A percentile compares a stretch with the other conserved stretches of the same genome.
phyloP scores from a whole-genome alignment of 495 filamentous ascomycete genomes.

The Evansstolkia leycettana region DNA sequence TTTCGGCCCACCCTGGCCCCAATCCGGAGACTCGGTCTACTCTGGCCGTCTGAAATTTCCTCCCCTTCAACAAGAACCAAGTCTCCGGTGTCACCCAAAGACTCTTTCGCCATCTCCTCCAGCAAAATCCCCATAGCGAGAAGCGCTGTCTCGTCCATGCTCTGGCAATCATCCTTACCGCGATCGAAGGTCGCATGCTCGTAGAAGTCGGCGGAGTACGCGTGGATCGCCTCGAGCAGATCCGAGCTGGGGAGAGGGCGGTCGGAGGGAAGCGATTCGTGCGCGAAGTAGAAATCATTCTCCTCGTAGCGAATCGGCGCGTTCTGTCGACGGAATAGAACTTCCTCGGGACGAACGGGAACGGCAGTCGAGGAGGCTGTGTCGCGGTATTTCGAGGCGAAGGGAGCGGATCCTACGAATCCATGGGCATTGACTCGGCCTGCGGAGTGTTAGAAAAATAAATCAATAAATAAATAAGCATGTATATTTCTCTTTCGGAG shows the following conservation, averaged over 20 bases:
- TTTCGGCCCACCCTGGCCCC: slow-evolving; percentile 9
- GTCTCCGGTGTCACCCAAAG: slow-evolving; percentile 59
- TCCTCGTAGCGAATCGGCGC: slow-evolving; percentile 55
- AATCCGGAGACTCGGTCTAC: slow-evolving; percentile 2
- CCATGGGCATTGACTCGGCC: slow-evolving; percentile 38
- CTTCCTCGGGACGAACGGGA: slow-evolving; percentile 57
- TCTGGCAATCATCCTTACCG: slow-evolving; percentile 40
- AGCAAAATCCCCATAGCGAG: slow-evolving; percentile 70
- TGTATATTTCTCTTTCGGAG: no score
- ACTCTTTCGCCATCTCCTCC: slow-evolving; percentile 57
- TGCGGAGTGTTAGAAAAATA: slow-evolving; percentile 11
- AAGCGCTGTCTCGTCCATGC: slow-evolving; percentile 77
- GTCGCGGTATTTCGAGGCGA: slow-evolving; percentile 34
- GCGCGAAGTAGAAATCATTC: slow-evolving; percentile 57
- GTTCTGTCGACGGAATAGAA: slow-evolving; percentile 51
- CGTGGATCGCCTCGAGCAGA: slow-evolving; percentile 63
- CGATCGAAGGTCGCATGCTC: slow-evolving; percentile 20
- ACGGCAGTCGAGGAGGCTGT: slow-evolving; percentile 38
- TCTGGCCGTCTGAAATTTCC: slow-evolving; percentile 17
- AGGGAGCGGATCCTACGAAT: slow-evolving; percentile 23
- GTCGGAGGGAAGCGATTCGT: slow-evolving; percentile 38
- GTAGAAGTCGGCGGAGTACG: slow-evolving; percentile 66
- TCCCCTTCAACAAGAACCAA: slow-evolving; percentile 60
- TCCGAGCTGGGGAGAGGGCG: slow-evolving; percentile 56
- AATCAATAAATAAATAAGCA: not conserved